These are phyloP conservation scores for Euphorbia tirucalli DNA, from an alignment of 345 rosid genomes.

Conservation along the genomic window DNA sequence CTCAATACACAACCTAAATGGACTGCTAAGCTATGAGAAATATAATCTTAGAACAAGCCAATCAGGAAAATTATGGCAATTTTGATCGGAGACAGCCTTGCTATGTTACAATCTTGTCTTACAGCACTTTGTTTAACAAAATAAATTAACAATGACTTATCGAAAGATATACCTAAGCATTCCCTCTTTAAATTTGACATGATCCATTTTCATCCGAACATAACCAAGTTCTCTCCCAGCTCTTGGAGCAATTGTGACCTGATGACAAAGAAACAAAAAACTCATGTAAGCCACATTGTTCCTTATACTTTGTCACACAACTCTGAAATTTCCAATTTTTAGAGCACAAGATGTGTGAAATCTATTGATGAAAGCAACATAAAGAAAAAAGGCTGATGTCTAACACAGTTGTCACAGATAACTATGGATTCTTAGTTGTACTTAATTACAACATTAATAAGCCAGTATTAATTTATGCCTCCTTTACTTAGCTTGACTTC, in stretches of 20 bases:
- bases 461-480: background rate
- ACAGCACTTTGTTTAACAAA: background rate
- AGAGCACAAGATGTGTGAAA: background rate
- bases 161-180: conserved; percentile 59
- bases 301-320: background rate
- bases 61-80: background rate
- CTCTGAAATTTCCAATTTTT: background rate
- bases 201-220: conserved; percentile 86
- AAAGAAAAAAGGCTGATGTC: too few species aligned
- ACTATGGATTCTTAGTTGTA: background rate
- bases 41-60: background rate
- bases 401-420: too few species aligned
- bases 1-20: background rate
- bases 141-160: background rate
- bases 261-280: conserved; percentile 20
- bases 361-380: too few species aligned
- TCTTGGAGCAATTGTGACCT: conserved; percentile 90
- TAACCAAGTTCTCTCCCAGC: conserved; percentile 93
- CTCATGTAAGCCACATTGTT: background rate
- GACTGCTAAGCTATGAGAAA: background rate
- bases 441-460: background rate
- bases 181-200: conserved; percentile 72
- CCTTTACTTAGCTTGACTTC: background rate
- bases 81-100: background rate
- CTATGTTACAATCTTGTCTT: background rate